Evolutionary conservation across 495 filamentous ascomycete genomes (phyloP).

Genomic region (Penicillium waksmanii): DNA sequence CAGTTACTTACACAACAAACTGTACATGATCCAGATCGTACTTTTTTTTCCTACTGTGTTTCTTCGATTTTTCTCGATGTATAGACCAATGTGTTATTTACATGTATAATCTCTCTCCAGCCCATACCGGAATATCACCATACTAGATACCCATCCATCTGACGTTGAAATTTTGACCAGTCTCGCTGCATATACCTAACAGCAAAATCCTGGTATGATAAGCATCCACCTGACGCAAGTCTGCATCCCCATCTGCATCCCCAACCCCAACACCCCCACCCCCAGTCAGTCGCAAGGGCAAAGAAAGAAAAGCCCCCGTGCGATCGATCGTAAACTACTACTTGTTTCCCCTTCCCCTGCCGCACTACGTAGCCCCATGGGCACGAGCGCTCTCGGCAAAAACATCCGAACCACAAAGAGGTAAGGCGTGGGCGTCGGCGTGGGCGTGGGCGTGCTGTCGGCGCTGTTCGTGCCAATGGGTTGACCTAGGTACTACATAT

Average conservation of each 20-base stretch:
- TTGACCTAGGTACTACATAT: not conserved
- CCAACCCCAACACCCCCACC: no score
- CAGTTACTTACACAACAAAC: slow-evolving; percentile 1
- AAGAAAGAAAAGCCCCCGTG: not conserved
- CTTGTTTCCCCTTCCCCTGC: not conserved
- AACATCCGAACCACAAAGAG: slow-evolving; percentile 7
- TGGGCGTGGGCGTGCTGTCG: no score
- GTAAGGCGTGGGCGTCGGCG: no score
- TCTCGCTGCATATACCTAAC: not conserved
- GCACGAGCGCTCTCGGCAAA: slow-evolving; percentile 5
- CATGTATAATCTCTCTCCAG: not conserved
- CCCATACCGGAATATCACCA: slow-evolving; percentile 6
- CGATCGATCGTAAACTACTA: no score
- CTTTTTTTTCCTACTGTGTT: not conserved
- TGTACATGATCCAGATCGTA: slow-evolving; percentile 3
- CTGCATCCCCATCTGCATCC: not conserved
- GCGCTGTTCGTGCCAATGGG: no score
- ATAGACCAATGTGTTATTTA: slow-evolving; percentile 7
- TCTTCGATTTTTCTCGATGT: not conserved
- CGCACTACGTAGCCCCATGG: slow-evolving; percentile 3
- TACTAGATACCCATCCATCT: not conserved
- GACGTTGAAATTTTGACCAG: not conserved
- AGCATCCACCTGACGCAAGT: slow-evolving; percentile 1
- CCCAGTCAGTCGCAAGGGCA: no score
- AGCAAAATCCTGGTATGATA: not conserved